A percentile compares a stretch with the other conserved stretches of the same genome.
Evolutionary conservation across 2,329 filamentous ascomycete genomes (phyloP).

Genomic region (Parastagonospora nodorum): DNA sequence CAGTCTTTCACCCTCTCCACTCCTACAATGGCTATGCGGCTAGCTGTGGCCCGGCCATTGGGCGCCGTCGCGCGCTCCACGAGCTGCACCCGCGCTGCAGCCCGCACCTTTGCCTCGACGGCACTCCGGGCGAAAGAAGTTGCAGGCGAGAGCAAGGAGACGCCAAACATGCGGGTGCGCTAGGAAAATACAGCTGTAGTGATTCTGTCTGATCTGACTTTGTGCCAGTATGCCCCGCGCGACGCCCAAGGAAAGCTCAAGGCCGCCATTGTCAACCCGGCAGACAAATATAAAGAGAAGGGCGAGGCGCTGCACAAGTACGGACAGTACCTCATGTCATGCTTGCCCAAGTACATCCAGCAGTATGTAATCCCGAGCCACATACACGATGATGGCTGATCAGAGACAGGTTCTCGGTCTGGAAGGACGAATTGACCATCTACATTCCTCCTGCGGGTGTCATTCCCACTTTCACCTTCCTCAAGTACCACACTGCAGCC

Average conservation of each 20-base stretch:
- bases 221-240: slow-evolving; percentile 49
- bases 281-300: slow-evolving; percentile 90
- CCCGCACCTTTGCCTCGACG: slow-evolving; percentile 51
- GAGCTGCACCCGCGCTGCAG: slow-evolving; percentile 35
- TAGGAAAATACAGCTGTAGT: not conserved
- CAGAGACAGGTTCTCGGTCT: slow-evolving; percentile 77
- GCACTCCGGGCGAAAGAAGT: slow-evolving; percentile 51
- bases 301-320: slow-evolving; percentile 89
- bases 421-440: slow-evolving; percentile 98
- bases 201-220: slow-evolving; percentile 20
- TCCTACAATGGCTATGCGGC: slow-evolving; percentile 48
- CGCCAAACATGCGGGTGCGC: slow-evolving; percentile 54
- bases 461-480: slow-evolving; percentile 88
- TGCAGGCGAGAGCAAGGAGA: slow-evolving; percentile 47
- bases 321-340: slow-evolving; percentile 95
- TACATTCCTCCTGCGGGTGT: slow-evolving; percentile 88
- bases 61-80: slow-evolving; percentile 43
- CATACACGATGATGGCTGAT: not conserved
- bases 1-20: slow-evolving; percentile 22
- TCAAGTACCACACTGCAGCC: slow-evolving; percentile 97
- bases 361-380: slow-evolving; percentile 57
- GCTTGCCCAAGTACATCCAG: slow-evolving; percentile 96
- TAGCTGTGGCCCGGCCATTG: slow-evolving; percentile 48
- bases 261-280: slow-evolving; percentile 82
- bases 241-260: slow-evolving; percentile 62